Base-by-base conservation (phyloP, 345 rosid species). In the Rhizophora mangle region DNA sequence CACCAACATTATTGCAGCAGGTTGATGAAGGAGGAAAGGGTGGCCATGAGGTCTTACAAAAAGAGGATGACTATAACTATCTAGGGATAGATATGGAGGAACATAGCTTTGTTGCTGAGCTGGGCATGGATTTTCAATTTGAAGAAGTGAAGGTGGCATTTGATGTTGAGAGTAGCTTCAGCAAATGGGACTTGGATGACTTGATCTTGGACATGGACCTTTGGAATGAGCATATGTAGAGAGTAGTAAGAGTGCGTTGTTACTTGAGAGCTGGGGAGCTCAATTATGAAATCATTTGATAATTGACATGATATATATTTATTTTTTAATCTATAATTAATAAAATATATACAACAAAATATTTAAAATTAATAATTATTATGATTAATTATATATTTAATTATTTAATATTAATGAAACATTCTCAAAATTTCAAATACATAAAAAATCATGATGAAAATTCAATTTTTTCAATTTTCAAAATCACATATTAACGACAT, bases 141-240 rank as follows among this genome's bases (percentile, higher is more conserved):
- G 78, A 62, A 26, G 72, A 71, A 31, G 72, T 62, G 54, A n/a
- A 63, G 69, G 8, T 78, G 49, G 53, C 53, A 56, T 8, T 4
- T 39, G 34, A 34, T 34, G 52, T 67, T 27, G 60, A 56, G 30
- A 56, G 30, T 56, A 62, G 72, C 52, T 62, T 51, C 60, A 68
- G 51, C 59, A 66, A 52, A 27, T 71, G 70, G 79, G 76, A 71
- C 62, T 75, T 55, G 73, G 79, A 75, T 58, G 76, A 79, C 60
- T 31, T 74, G 64, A 34, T 74, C 63, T 49, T 75, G 57, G 76
- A 71, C 61, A 63, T 53, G 73, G 71, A 68, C 54, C 77, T 70
- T 21, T 70, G 77, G 81, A 70, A 37, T 16, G 64, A 57, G 20
- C 57, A 68, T 26, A 36, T 46, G 43, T 64, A 56, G 60, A 56